Evolutionary conservation across 2,329 filamentous ascomycete species (phyloP).

Genomic region (Calonectria hongkongensis): DNA sequence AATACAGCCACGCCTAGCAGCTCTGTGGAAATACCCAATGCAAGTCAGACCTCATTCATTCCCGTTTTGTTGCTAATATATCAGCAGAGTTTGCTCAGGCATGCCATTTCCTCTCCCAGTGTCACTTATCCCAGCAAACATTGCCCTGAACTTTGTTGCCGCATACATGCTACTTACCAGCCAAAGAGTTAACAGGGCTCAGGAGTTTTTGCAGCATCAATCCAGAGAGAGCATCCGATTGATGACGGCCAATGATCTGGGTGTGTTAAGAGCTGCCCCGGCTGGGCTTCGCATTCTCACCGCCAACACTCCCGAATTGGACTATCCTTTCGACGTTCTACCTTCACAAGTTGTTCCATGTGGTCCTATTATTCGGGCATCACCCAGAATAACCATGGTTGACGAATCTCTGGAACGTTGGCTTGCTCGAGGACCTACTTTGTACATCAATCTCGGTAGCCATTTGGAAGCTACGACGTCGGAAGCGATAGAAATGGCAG

Average conservation of each 20-base stretch:
- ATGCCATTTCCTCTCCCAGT: conserved; percentile 22
- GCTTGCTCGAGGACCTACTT: neutral
- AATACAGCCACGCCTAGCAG: conserved; percentile 13
- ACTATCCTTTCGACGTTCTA: conserved; percentile 14
- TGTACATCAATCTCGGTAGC: conserved; percentile 30
- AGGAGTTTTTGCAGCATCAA: neutral
- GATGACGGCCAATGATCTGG: conserved; percentile 25
- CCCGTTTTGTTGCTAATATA: neutral
- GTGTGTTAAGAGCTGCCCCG: conserved; percentile 19
- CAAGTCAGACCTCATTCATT: neutral
- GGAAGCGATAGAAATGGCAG: conserved; percentile 31
- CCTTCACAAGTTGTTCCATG: conserved; percentile 5
- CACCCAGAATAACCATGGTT: neutral
- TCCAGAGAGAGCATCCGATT: neutral
- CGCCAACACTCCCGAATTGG: conserved; percentile 10
- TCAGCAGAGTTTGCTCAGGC: conserved; percentile 22
- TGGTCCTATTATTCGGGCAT: conserved; percentile 21
- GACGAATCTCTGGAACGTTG: conserved; percentile 2
- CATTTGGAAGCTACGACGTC: neutral
- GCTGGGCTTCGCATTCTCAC: conserved; percentile 21
- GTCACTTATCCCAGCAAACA: conserved; percentile 12
- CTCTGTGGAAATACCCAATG: conserved; percentile 31
- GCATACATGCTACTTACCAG: conserved; percentile 21
- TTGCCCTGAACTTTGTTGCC: conserved; percentile 10
- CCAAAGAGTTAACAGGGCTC: conserved; percentile 16